Evolutionary conservation across 2,329 filamentous ascomycete genomes (phyloP).

Genomic region (Metarhizium brunneum): DNA sequence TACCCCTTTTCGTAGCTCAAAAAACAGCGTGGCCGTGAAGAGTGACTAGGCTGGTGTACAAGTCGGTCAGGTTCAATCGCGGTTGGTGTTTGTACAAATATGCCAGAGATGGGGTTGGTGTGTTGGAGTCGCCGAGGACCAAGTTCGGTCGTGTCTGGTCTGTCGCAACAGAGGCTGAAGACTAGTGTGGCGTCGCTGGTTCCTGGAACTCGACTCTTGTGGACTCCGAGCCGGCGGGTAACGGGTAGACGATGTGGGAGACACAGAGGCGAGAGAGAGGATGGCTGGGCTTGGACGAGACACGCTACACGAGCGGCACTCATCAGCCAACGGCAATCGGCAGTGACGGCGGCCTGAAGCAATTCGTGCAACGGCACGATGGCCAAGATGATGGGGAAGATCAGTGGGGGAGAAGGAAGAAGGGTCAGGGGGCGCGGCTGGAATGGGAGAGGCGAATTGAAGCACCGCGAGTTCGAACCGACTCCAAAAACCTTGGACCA

Average conservation of each 20-base stretch:
- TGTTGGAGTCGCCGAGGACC: not conserved
- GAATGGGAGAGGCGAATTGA: not conserved
- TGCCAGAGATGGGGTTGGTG: not conserved
- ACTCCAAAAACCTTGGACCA: not conserved
- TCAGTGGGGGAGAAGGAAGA: not conserved
- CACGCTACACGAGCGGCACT: not conserved
- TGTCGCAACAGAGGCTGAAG: not conserved
- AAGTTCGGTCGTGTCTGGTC: not conserved
- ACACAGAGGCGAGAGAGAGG: too few relatives aligned
- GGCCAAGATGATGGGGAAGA: not conserved
- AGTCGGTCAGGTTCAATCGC: too few relatives aligned
- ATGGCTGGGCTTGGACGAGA: too few relatives aligned
- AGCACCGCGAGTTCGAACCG: not conserved
- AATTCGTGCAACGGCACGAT: conserved; percentile 1
- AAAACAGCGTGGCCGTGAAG: not conserved
- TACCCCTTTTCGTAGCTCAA: conserved; percentile 12
- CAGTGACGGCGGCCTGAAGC: conserved; percentile 4
- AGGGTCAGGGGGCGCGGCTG: not conserved
- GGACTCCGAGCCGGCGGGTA: not conserved
- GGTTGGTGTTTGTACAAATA: not conserved
- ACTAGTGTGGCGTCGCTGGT: not conserved
- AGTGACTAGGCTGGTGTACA: not conserved
- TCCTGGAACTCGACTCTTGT: not conserved
- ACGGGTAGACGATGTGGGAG: too few relatives aligned
- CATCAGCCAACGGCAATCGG: not conserved